Evolutionary conservation across 2,329 filamentous ascomycete species (phyloP).

Genomic region (Paraphoma chrysanthemicola): DNA sequence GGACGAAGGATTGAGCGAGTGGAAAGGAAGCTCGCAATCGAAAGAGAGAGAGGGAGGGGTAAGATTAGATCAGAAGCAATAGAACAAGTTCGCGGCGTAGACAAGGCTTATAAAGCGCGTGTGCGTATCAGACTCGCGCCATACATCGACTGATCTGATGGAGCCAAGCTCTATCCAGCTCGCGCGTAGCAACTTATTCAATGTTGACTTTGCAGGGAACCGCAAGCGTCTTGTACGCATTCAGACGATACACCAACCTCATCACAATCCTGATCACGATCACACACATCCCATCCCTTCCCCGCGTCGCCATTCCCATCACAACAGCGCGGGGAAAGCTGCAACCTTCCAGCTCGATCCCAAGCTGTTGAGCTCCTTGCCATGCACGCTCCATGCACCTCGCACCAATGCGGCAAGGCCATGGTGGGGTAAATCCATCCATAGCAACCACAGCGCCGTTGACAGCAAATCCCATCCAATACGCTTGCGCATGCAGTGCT

Average conservation of each 20-base stretch:
- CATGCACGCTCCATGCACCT: slow-evolving; percentile 32
- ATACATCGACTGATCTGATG: neutral
- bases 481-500: slow-evolving; percentile 16
- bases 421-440: slow-evolving; percentile 30
- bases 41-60: slow-evolving; percentile 3
- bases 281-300: neutral
- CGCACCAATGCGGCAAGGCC: slow-evolving; percentile 16
- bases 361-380: slow-evolving; percentile 30
- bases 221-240: neutral
- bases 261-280: neutral
- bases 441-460: neutral
- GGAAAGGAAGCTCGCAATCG: slow-evolving; percentile 5
- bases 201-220: neutral
- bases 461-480: slow-evolving; percentile 13
- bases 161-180: neutral
- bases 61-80: neutral
- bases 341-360: slow-evolving; percentile 18
- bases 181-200: neutral
- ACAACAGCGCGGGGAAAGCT: slow-evolving; percentile 14
- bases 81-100: neutral
- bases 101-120: slow-evolving; percentile 10
- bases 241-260: neutral
- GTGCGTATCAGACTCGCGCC: neutral
- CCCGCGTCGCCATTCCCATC: no score
- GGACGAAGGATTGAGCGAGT: slow-evolving; percentile 23